Conservation (phyloP, 2,329 filamentous ascomycete genomes). For the Daldinia eschscholtzii region DNA sequence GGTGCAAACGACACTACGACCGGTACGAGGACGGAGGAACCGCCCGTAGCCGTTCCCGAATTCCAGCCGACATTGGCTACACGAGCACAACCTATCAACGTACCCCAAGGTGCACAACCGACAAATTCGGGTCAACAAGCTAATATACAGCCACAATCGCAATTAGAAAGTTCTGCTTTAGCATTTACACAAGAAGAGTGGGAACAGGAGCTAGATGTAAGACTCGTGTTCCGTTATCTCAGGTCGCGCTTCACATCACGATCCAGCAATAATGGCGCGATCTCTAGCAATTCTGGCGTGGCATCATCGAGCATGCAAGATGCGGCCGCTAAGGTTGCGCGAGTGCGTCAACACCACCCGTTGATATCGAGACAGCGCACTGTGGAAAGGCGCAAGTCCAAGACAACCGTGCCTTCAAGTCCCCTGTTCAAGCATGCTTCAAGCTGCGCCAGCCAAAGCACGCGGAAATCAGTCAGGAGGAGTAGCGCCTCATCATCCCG, state of each 20-base stretch:
- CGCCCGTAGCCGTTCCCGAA: constrained; percentile 60
- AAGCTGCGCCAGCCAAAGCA: constrained; percentile 91
- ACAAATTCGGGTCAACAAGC: constrained; percentile 36
- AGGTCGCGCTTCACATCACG: constrained; percentile 77
- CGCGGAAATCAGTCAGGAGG: constrained; percentile 75
- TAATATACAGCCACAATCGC: constrained; percentile 38
- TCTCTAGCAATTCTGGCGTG: constrained; percentile 61
- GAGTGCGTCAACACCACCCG: constrained; percentile 90
- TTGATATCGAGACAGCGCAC: constrained; percentile 75
- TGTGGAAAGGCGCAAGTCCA: constrained; percentile 69
- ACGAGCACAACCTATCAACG: constrained; percentile 54
- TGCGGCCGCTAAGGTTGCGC: constrained; percentile 79
- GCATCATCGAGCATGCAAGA: constrained; percentile 70
- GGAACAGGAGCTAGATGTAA: constrained; percentile 92
- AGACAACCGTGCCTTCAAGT: constrained; percentile 64
- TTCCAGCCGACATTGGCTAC: constrained; percentile 64
- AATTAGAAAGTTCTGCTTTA: constrained; percentile 39
- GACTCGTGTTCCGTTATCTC: constrained; percentile 91
- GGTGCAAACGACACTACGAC: constrained; percentile 54
- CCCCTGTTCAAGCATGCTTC: constrained; percentile 65
- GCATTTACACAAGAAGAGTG: constrained; percentile 82
- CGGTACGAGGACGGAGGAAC: constrained; percentile 61
- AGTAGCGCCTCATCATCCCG: constrained; percentile 77
- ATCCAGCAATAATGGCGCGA: constrained; percentile 58
- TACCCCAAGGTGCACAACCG: constrained; percentile 50